Base-by-base conservation (phyloP, 129 eudicot genomes). In the Arctium minus region DNA sequence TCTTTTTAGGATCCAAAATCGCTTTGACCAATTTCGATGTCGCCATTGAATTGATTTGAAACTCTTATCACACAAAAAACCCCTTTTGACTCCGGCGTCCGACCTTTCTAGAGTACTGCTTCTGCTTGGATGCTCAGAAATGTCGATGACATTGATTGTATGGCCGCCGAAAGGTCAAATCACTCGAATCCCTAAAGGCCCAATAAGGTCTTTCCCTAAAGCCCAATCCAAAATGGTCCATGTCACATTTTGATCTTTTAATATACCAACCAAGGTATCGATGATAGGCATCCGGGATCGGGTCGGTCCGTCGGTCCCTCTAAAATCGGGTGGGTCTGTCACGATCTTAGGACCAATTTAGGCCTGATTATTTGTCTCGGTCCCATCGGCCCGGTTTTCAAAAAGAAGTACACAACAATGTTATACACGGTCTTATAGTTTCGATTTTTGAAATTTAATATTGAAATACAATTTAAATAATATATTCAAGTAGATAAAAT, bases 1-100 rank as follows among this genome's bases (percentile, higher is more conserved):
- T 92, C 72, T 86, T 90, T 62, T 65, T 36, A 3, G 97, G 97
- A 86, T 92, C 77, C 79, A 85, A 76, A 32, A 91, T 68, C 84
- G 80, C 78, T 65, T 86, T 75, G 70, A 88, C 73, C 80, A 86
- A 78, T 36, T 86, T 80, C 27, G 91, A 84, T 6, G 86, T 7
- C 81, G 86, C 89, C 89, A 86, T 86, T 67, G 80, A 77, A 8
- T 74, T 62, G 81, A 48, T 40, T 65, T 73, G 67, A 4, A 64
- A 68, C 32, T 38, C 7, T 17, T 17, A 13, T 42, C 35, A 0
- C 71, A 33, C 17, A 53, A 37, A 56, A 17, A 56, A 2, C 29
- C 77, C 29, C 69, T 64, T 72, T 72, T 27, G 31, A 29, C 48
- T 64, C 42, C 75, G 71, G 39, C 73, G 56, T 33, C 56, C 35